phyloP scores from a whole-genome alignment of 805 yeast species.

The Candida fluviatilis region DNA sequence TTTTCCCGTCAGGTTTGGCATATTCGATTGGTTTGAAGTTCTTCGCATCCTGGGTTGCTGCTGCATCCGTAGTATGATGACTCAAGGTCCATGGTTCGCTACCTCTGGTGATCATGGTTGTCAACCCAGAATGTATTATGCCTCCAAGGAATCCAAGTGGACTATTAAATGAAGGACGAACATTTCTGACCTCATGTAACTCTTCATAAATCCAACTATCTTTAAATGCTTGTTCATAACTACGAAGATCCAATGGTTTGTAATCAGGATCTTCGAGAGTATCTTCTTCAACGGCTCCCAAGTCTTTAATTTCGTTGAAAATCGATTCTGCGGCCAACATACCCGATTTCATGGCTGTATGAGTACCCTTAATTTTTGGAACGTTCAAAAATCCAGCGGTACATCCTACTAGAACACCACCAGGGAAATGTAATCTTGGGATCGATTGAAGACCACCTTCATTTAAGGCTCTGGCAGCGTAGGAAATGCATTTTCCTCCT shows the following conservation, averaged over 20 bases:
- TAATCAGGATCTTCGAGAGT: slow-evolving; percentile 29
- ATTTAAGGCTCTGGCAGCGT: slow-evolving; percentile 93
- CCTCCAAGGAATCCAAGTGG: slow-evolving; percentile 82
- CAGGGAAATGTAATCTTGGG: slow-evolving; percentile 89
- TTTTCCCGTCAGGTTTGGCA: slow-evolving; percentile 93
- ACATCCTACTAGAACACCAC: slow-evolving; percentile 93
- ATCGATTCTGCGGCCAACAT: slow-evolving; percentile 90
- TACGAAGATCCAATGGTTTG: slow-evolving; percentile 41
- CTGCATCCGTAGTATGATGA: slow-evolving; percentile 68
- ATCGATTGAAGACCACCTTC: slow-evolving; percentile 97
- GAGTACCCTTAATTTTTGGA: slow-evolving; percentile 96
- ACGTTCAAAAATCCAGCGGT: slow-evolving; percentile 97
- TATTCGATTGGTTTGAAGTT: slow-evolving; percentile 71
- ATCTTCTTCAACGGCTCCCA: slow-evolving; percentile 44
- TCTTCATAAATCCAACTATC: slow-evolving; percentile 87
- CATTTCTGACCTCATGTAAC: slow-evolving; percentile 78
- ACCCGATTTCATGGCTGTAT: slow-evolving; percentile 95
- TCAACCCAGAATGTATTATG: slow-evolving; percentile 75
- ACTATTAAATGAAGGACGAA: slow-evolving; percentile 84
- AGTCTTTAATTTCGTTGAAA: slow-evolving; percentile 39
- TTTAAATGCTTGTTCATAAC: slow-evolving; percentile 62
- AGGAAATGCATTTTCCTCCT: slow-evolving; percentile 90
- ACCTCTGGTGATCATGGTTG: slow-evolving; percentile 76
- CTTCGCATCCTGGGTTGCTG: slow-evolving; percentile 63
- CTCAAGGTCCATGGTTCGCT: slow-evolving; percentile 83